phyloP scores from a whole-genome alignment of 257 asterid genomes.

The Osmanthus fragrans region DNA sequence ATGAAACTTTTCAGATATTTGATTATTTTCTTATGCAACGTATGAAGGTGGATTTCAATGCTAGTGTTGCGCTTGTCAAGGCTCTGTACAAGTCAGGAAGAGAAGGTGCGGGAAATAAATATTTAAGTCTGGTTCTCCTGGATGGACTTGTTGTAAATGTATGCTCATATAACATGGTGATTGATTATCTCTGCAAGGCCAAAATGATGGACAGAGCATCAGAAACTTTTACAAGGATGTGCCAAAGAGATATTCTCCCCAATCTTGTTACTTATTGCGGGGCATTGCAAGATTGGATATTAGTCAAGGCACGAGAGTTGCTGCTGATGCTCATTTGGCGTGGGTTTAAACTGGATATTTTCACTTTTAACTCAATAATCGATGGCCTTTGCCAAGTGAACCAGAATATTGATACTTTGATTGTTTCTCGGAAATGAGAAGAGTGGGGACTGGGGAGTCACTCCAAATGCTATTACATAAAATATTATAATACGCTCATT shows the following conservation, averaged over 20 bases:
- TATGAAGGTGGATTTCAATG: slow-evolving; percentile 49
- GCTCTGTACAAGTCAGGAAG: slow-evolving; percentile 53
- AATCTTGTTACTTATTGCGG: slow-evolving; percentile 71
- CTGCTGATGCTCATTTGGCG: slow-evolving; percentile 51
- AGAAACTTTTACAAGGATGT: slow-evolving; percentile 57
- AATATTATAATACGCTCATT: slow-evolving; percentile 68
- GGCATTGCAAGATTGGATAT: slow-evolving; percentile 62
- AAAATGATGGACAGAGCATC: slow-evolving; percentile 62
- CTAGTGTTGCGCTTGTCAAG: slow-evolving; percentile 56
- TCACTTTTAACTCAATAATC: slow-evolving; percentile 76
- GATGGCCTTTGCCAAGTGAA: slow-evolving; percentile 69
- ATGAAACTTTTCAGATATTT: slow-evolving; percentile 56
- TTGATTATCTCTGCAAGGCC: slow-evolving; percentile 81
- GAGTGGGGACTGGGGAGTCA: slow-evolving; percentile 90
- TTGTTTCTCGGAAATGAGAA: slow-evolving; percentile 67
- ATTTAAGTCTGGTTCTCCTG: slow-evolving; percentile 46
- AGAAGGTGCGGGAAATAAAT: slow-evolving; percentile 56
- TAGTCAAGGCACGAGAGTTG: slow-evolving; percentile 49
- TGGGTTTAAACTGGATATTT: slow-evolving; percentile 68
- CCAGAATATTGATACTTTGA: slow-evolving; percentile 65
- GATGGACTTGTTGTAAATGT: slow-evolving; percentile 53
- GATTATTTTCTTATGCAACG: slow-evolving; percentile 53
- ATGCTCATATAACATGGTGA: slow-evolving; percentile 63
- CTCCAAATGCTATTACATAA: slow-evolving; percentile 61
- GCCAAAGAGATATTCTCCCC: slow-evolving; percentile 48